Evolutionary conservation across 2,329 filamentous ascomycete species (phyloP).

Genomic region (Rosellinia necatrix): DNA sequence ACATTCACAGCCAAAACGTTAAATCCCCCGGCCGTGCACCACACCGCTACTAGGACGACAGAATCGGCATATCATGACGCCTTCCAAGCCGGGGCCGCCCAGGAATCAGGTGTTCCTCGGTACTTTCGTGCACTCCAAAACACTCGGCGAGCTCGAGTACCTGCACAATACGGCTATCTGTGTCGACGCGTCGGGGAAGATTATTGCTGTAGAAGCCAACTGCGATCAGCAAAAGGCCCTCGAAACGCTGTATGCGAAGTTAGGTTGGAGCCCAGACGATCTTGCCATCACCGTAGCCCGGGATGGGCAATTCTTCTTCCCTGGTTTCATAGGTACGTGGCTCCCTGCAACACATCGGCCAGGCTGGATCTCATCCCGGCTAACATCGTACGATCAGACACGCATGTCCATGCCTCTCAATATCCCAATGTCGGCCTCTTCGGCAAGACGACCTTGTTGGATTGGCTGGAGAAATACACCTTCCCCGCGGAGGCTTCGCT

Average conservation of each 20-base stretch:
- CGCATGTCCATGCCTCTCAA: conserved; percentile 93
- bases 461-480: conserved; percentile 94
- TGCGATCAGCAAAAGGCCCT: conserved; percentile 42
- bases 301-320: conserved; percentile 75
- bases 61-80: conserved; percentile 28
- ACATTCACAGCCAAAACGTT: neutral
- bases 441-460: conserved; percentile 87
- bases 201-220: conserved; percentile 52
- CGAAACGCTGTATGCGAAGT: conserved; percentile 43
- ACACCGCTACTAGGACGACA: neutral
- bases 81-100: conserved; percentile 10
- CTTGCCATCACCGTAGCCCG: conserved; percentile 45
- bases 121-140: conserved; percentile 59
- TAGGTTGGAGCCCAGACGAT: conserved; percentile 51
- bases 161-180: conserved; percentile 56
- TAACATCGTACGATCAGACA: conserved; percentile 63
- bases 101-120: conserved; percentile 57
- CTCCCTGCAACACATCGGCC: neutral
- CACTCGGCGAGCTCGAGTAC: conserved; percentile 54
- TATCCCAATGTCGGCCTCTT: conserved; percentile 95
- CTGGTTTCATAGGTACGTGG: conserved; percentile 73
- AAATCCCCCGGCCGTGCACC: neutral
- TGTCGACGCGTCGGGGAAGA: conserved; percentile 55
- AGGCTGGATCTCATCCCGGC: conserved; percentile 4
- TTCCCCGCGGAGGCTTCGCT: conserved; percentile 90